A percentile compares a stretch with the other conserved stretches of the same genome.
Evolutionary conservation across 176 grass and related monocot species (phyloP).

Genomic region (Metroxylon sagu): DNA sequence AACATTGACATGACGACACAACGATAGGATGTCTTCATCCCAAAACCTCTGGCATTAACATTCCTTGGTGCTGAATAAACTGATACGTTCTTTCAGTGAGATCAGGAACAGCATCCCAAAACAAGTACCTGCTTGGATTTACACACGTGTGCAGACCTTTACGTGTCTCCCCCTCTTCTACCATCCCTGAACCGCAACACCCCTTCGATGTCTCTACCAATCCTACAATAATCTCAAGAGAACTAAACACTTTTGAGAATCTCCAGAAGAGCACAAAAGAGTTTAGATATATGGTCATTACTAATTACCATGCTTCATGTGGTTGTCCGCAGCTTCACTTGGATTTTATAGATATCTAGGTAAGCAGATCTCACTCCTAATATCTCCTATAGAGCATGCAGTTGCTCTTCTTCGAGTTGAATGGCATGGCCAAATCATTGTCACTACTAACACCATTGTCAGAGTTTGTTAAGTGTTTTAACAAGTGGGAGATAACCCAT

Average conservation of each 20-base stretch:
- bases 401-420: constrained; percentile 27
- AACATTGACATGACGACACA: neutral
- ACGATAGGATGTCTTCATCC: neutral
- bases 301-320: constrained; percentile 32
- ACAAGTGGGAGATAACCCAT: constrained; percentile 47
- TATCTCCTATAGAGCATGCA: constrained; percentile 28
- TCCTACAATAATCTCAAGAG: constrained; percentile 26
- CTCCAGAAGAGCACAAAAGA: neutral
- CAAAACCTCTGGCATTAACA: constrained; percentile 25
- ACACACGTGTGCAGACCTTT: constrained; percentile 39
- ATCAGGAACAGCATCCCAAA: constrained; percentile 67
- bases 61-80: constrained; percentile 29
- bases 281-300: constrained; percentile 3
- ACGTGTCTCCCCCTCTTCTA: constrained; percentile 50
- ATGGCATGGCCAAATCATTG: constrained; percentile 39
- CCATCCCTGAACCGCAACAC: constrained; percentile 46
- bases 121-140: constrained; percentile 50
- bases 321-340: constrained; percentile 27
- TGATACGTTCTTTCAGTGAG: constrained; percentile 56
- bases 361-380: constrained; percentile 28
- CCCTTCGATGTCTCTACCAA: constrained; percentile 42
- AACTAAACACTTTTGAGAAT: constrained; percentile 3
- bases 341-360: constrained; percentile 31
- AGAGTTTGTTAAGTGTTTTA: constrained; percentile 37
- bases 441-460: constrained; percentile 32